Evolutionary conservation across 805 yeast genomes (phyloP).

Genomic region (Metschnikowia reukaufii): DNA sequence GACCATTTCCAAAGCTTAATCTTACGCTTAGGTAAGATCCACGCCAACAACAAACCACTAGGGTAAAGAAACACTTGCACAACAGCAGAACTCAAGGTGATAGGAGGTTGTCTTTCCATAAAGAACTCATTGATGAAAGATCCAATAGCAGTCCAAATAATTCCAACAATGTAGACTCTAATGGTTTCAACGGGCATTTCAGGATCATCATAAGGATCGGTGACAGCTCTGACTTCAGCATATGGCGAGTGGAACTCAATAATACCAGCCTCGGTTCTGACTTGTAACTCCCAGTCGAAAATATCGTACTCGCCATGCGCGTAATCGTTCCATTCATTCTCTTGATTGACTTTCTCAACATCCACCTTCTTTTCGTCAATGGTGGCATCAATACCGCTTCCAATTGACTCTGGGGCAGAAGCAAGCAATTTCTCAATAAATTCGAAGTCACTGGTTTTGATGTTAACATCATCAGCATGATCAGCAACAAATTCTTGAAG

Average conservation of each 20-base stretch:
- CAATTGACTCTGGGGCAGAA: not conserved
- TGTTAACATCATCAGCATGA: constrained; percentile 5
- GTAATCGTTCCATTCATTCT: not conserved
- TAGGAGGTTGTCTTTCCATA: constrained; percentile 19
- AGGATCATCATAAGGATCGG: constrained; percentile 53
- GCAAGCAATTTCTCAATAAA: constrained; percentile 4
- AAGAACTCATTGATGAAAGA: constrained; percentile 61
- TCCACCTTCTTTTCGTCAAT: constrained; percentile 1
- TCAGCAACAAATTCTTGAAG: constrained; percentile 1
- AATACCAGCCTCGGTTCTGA: constrained; percentile 37
- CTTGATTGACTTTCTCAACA: not conserved
- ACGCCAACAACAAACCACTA: constrained; percentile 37
- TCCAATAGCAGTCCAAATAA: constrained; percentile 49
- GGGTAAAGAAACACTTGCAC: constrained; percentile 23
- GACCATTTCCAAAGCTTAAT: constrained; percentile 33
- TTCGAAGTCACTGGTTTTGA: not conserved
- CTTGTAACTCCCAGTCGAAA: constrained; percentile 37
- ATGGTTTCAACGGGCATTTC: constrained; percentile 49
- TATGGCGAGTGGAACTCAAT: constrained; percentile 45
- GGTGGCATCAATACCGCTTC: not conserved
- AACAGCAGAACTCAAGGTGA: constrained; percentile 16
- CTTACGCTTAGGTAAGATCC: constrained; percentile 43
- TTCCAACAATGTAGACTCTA: constrained; percentile 53
- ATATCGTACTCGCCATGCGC: constrained; percentile 2
- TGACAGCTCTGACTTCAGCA: constrained; percentile 66